A percentile compares a stretch with the other conserved stretches of the same genome.
Conservation (phyloP, 1,284 basidiomycete genomes). For the Xerocomus nothofagi region DNA sequence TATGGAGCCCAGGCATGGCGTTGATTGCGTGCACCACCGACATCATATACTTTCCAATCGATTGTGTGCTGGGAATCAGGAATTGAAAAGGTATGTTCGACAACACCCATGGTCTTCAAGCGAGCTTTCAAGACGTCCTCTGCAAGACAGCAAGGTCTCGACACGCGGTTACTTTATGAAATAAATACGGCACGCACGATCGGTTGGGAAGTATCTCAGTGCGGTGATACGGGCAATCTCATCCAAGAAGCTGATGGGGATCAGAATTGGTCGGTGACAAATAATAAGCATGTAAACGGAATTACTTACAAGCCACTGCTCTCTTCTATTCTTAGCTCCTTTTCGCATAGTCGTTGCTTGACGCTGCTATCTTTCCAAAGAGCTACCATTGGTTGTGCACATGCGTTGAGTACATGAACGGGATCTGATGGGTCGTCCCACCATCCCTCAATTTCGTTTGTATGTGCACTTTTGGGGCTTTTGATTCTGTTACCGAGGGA, state of each 20-base stretch:
- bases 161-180: background rate
- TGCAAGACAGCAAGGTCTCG: conserved; percentile 29
- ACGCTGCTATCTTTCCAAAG: conserved; percentile 72
- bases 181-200: conserved; percentile 49
- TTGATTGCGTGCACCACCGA: conserved; percentile 74
- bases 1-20: conserved; percentile 82
- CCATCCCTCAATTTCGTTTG: conserved; percentile 73
- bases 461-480: conserved; percentile 64
- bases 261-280: conserved; percentile 15
- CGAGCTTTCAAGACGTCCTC: conserved; percentile 73
- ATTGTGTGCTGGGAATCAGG: conserved; percentile 56
- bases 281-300: conserved; percentile 1
- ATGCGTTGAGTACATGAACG: conserved; percentile 65
- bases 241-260: conserved; percentile 62
- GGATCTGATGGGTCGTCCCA: conserved; percentile 83
- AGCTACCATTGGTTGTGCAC: conserved; percentile 61
- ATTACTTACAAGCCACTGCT: conserved; percentile 75
- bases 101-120: conserved; percentile 73
- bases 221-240: conserved; percentile 77
- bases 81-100: conserved; percentile 74
- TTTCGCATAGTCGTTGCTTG: conserved; percentile 57
- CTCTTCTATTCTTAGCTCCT: conserved; percentile 68
- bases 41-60: conserved; percentile 79
- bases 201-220: conserved; percentile 75
- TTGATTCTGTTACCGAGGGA: conserved; percentile 56